Conservation (phyloP, 139 green algal genomes). For the Pseudopediastrum boryanum region DNA sequence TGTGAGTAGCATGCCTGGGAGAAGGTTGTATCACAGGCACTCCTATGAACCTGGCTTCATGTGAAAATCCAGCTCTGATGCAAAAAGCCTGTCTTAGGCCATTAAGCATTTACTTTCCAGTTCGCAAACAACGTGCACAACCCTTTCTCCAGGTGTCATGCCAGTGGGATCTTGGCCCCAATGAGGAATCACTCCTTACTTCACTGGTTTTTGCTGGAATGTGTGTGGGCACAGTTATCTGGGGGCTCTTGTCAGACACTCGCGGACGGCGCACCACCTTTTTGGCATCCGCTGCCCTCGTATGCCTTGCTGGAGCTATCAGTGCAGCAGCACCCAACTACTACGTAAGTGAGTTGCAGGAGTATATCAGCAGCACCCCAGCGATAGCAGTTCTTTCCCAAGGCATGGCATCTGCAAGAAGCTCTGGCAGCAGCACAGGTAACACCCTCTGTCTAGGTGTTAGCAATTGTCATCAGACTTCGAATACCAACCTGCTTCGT, state of each 20-base stretch:
- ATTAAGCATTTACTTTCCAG: neutral
- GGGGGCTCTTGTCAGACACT: slow-evolving; percentile 62
- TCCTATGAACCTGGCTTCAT: neutral
- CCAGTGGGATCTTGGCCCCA: slow-evolving; percentile 57
- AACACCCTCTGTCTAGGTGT: too few relatives aligned
- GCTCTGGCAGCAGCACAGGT: too few relatives aligned
- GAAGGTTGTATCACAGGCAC: neutral
- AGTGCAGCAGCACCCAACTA: slow-evolving; percentile 32
- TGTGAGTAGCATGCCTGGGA: neutral
- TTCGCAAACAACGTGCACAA: neutral
- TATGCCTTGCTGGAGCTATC: slow-evolving; percentile 10
- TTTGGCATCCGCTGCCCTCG: slow-evolving; percentile 24
- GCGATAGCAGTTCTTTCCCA: too few relatives aligned
- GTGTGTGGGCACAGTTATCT: slow-evolving; percentile 67
- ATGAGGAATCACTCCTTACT: slow-evolving; percentile 61
- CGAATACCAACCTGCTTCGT: too few relatives aligned
- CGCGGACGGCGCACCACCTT: slow-evolving; percentile 60
- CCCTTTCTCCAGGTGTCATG: slow-evolving; percentile 44
- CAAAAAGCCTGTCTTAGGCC: neutral
- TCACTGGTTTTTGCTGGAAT: slow-evolving; percentile 72
- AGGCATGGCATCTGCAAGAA: too few relatives aligned
- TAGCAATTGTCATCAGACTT: too few relatives aligned
- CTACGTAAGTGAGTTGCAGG: neutral
- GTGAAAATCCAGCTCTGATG: neutral
- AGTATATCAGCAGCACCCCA: neutral